Base-by-base conservation (phyloP, 179 eudicot species). In the Pouteria campechiana region DNA sequence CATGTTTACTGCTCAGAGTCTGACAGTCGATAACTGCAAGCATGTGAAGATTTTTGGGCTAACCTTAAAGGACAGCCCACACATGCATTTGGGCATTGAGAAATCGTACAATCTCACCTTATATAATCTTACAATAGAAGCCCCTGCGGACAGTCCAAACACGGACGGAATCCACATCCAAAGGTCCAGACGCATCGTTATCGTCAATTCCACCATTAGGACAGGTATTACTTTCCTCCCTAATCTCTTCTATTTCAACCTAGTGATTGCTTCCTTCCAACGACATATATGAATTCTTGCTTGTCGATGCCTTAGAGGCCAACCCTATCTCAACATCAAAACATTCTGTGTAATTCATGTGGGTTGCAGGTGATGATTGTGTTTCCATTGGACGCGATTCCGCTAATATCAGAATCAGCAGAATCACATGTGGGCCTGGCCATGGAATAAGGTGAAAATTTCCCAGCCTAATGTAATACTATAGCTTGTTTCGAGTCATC, bases 331-430 rank as follows among this genome's bases (percentile, higher is more conserved):
- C n/a, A n/a, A n/a, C n/a, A n/a, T n/a, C n/a, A 34, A 9, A 19
- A 45, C 37, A 1, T 24, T 10, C 3, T 39, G 37, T 11, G 23
- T 9, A 16, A 19, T 6, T 40, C 17, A 7, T 11, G n/a, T 37
- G 22, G 49, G 48, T 19, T 46, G 45, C 36, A 75, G 82, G 87
- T 17, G 82, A 69, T 53, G 87, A 79, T 52, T 79, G 82, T 41
- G 55, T 79, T 32, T 72, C 79, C 1, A 72, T 79, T 2, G 72
- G 69, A 8, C 36, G 48, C 15, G 63, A 62, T 17, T 31, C 72
- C 2, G 25, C 67, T 4, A 5, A 43, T 23, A 24, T 75, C 2
- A 57, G 57, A n/a, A 46, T 69, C 2, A 57, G 34, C 3, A 41
- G 48, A 10, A 30, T 79, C 3, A 46, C 23, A 6, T 75, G 83